Base-by-base conservation (phyloP, 108 stramenopile genomes). In the Fragilariopsis cylindrus region DNA sequence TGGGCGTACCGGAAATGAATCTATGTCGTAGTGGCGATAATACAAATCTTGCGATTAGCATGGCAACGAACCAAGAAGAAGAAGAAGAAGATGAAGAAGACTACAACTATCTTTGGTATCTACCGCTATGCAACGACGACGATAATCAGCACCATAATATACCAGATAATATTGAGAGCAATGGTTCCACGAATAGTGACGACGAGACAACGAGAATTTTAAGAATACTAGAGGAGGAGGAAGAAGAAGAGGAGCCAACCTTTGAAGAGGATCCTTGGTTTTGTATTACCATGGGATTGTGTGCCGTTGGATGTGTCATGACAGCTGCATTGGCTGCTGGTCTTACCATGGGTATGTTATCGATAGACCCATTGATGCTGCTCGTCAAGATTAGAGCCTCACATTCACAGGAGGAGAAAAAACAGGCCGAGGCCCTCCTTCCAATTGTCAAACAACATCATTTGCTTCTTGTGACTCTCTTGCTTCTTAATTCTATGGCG, bases 261-360 rank as follows among this genome's bases (percentile, higher is more conserved):
- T 21, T 43, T n/a, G 62, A 48, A 44, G 76, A 71, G 15, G 70
- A 72, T 55, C 57, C 54, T 21, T 72, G 48, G 50, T 80, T 72
- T 56, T 66, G 64, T 39, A 40, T 86, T 3, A 49, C 55, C 11
- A 75, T 87, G 78, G 74, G 65, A 42, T 41, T 76, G 39, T 53
- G 87, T 9, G 86, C 89, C 18, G 62, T 90, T 16, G 18, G 72
- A 5, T 96, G 95, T 70, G 87, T 97, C 41, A 18, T 60, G 11
- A 83, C 81, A n/a, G 98, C 96, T 5, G 98, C 96, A 1, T 62
- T 96, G 9, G 96, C 95, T 2, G 96, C 98, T 43, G 98, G 98
- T 4, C 82, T 99, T 18, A 97, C 95, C 8, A 90, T 97, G 92
- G 98, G 98, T 8, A 52, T 99, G 52, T 63, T 98, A 21, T 87